A percentile compares a stretch with the other conserved stretches of the same genome.
Conservation (phyloP, 306 rosid genomes). For the Astragalus membranaceus region DNA sequence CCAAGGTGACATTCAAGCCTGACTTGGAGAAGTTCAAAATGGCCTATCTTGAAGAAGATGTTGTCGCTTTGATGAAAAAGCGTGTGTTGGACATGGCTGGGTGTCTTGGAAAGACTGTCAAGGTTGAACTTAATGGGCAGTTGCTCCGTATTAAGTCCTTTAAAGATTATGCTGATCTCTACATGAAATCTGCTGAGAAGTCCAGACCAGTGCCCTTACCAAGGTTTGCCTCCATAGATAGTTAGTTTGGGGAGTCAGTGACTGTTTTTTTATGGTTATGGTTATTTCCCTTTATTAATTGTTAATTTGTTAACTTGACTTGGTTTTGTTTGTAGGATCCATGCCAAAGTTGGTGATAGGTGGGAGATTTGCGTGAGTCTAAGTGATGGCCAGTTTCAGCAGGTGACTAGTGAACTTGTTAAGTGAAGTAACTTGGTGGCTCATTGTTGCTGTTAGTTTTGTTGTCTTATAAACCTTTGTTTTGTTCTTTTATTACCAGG, state of each 20-base stretch:
- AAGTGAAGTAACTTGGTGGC: too few relatives aligned
- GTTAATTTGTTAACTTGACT: constrained; percentile 11
- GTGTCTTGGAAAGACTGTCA: too few relatives aligned
- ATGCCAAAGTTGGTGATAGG: constrained; percentile 73
- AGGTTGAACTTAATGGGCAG: too few relatives aligned
- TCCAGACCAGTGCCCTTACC: too few relatives aligned
- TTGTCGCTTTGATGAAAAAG: constrained; percentile 85
- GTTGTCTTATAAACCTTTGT: not conserved
- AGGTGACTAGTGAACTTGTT: too few relatives aligned
- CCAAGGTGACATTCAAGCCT: constrained; percentile 85
- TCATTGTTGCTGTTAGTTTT: not conserved
- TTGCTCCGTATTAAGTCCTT: too few relatives aligned
- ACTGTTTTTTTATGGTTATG: not conserved
- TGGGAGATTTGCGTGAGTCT: constrained; percentile 83
- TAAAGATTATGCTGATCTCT: too few relatives aligned
- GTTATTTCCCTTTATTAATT: not conserved
- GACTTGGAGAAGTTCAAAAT: constrained; percentile 75
- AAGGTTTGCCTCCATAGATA: too few relatives aligned
- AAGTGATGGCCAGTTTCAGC: too few relatives aligned
- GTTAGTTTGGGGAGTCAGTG: not conserved
- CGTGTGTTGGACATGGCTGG: too few relatives aligned
- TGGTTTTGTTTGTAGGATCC: constrained; percentile 35
- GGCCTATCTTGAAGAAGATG: constrained; percentile 86
- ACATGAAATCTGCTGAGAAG: too few relatives aligned
- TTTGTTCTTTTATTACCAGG: constrained; percentile 44